Base-by-base conservation (phyloP, 768 basidiomycete genomes). In the Clavulina sp. region DNA sequence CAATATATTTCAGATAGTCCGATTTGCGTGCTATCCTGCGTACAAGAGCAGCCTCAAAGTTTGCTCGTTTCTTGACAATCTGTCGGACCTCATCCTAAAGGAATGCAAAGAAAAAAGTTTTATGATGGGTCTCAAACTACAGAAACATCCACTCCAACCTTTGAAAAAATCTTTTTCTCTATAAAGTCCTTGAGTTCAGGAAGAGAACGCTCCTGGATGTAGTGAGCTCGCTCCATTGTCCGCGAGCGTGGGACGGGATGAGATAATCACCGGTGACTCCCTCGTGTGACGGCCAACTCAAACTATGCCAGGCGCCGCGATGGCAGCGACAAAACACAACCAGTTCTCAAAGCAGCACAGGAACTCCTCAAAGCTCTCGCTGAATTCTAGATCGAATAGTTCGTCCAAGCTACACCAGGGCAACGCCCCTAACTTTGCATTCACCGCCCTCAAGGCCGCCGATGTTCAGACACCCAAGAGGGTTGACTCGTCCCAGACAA, bases 171-270 rank as follows among this genome's bases (percentile, higher is more conserved):
- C 57, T 75, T 76, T 66, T 84, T 88, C 59, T 88, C 76, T 54
- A 83, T 78, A 7, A 93, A 71, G 66, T 92, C 88, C 66, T 87
- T 91, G 63, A 93, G 81, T 79, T 95, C 91, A 44, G 80, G 76
- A 76, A 93, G 84, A 79, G 91, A 92, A 76, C 85, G 81, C 78
- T 93, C 89, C 65, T 92, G 84, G 66, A 92, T 80, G 60, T 82
- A 92, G 54, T 93, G 84, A 0, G 93, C 89, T 57, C 86, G 76
- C 73, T 96, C 91, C 91, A 96, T 92, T 9, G 16, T 24, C 43
- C 9, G 9, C 7, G 9, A 19, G 34, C 34, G 34, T 19, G 19
- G 19, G 19, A 38, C 9, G 19, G 19, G 19, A 38, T 38, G 34
- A 38, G 7, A 38, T 7, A 7, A 38, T 38, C n/a, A n/a, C n/a